These are phyloP conservation scores for Rubia occidens DNA, from an alignment of 305 asterid genomes.

Conservation along the genomic window DNA sequence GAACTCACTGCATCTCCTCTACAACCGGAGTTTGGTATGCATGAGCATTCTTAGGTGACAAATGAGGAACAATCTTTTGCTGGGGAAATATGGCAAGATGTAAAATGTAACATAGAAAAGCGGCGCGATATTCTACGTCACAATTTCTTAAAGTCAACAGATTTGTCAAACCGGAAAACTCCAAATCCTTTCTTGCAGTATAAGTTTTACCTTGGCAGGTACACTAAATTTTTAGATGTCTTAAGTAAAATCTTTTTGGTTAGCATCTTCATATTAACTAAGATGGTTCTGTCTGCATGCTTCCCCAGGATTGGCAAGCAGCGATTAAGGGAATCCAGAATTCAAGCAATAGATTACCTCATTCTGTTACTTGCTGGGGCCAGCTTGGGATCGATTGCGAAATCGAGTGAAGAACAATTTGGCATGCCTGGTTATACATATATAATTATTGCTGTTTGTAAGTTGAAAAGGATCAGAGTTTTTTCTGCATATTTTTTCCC, in stretches of 20 bases:
- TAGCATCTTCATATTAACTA: background rate
- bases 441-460: slow-evolving; percentile 87
- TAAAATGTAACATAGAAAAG: slow-evolving; percentile 60
- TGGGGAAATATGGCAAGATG: slow-evolving; percentile 89
- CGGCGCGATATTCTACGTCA: slow-evolving; percentile 59
- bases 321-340: slow-evolving; percentile 70
- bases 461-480: slow-evolving; percentile 27
- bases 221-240: slow-evolving; percentile 6
- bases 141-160: slow-evolving; percentile 64
- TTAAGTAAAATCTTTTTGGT: background rate
- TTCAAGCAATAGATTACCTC: slow-evolving; percentile 80
- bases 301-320: slow-evolving; percentile 73
- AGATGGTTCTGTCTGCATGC: slow-evolving; percentile 19
- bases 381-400: slow-evolving; percentile 77
- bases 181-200: slow-evolving; percentile 63
- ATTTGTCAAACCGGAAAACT: slow-evolving; percentile 72
- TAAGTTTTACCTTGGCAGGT: slow-evolving; percentile 83
- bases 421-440: slow-evolving; percentile 77
- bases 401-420: slow-evolving; percentile 55
- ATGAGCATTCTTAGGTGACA: slow-evolving; percentile 22
- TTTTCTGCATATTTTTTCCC: background rate
- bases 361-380: slow-evolving; percentile 91
- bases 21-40: slow-evolving; percentile 25
- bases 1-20: slow-evolving; percentile 27
- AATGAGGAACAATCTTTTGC: slow-evolving; percentile 69